These are phyloP conservation scores for Lecanicillium sp. DNA, from an alignment of 2,329 filamentous ascomycete genomes.

Conservation along the genomic window DNA sequence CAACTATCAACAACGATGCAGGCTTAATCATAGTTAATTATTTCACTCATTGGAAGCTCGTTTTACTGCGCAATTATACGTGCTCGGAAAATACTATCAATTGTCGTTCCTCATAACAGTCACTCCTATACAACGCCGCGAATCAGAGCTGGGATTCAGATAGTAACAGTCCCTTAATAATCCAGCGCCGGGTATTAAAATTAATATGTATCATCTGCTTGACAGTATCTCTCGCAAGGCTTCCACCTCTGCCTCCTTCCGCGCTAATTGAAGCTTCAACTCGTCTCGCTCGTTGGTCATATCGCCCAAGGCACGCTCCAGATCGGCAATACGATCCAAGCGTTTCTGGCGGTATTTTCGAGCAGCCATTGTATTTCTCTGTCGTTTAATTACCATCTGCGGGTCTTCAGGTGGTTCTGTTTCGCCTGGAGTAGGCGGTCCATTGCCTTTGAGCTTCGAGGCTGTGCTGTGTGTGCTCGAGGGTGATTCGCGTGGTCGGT, in stretches of 20 bases:
- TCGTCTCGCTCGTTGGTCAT: slow-evolving; percentile 56
- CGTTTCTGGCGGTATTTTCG: slow-evolving; percentile 64
- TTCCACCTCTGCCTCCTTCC: slow-evolving; percentile 56
- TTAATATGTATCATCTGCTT: slow-evolving; percentile 16
- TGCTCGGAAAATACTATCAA: no score
- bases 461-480: slow-evolving; percentile 2
- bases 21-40: no score
- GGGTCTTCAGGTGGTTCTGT: slow-evolving; percentile 17
- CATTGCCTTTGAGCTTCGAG: slow-evolving; percentile 1
- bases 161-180: no score
- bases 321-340: slow-evolving; percentile 54
- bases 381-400: slow-evolving; percentile 43
- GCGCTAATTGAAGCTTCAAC: slow-evolving; percentile 51
- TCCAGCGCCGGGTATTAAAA: no score
- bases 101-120: background rate
- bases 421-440: slow-evolving; percentile 11
- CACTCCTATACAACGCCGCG: background rate
- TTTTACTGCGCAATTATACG: no score
- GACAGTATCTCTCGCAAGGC: slow-evolving; percentile 45
- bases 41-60: no score
- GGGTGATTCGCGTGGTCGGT: slow-evolving; percentile 7
- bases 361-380: slow-evolving; percentile 63
- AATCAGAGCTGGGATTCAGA: no score
- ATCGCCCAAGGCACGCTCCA: slow-evolving; percentile 51
- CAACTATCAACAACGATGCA: no score